phyloP scores from a whole-genome alignment of 768 basidiomycete genomes.

The Termitomyces sp. region DNA sequence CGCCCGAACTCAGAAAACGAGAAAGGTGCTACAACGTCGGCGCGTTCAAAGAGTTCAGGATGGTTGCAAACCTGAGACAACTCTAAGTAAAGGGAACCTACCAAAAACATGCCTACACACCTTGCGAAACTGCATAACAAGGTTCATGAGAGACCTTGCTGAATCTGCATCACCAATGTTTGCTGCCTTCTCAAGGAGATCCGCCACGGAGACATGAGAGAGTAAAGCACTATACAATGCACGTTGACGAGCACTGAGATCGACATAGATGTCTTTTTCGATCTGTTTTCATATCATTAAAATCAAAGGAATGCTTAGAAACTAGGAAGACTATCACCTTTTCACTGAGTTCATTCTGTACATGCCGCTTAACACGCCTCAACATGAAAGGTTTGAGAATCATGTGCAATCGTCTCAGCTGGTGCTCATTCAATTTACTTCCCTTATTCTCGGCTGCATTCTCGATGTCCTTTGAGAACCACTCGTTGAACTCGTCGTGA shows the following conservation, averaged over 20 bases:
- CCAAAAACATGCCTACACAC: slow-evolving; percentile 32
- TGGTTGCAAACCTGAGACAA: slow-evolving; percentile 88
- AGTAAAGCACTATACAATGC: slow-evolving; percentile 85
- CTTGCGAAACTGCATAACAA: slow-evolving; percentile 99
- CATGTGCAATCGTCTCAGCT: slow-evolving; percentile 93
- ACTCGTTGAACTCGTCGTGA: slow-evolving; percentile 98
- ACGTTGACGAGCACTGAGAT: slow-evolving; percentile 90
- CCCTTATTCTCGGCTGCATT: slow-evolving; percentile 90
- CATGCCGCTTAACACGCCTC: slow-evolving; percentile 93
- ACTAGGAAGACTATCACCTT: slow-evolving; percentile 54
- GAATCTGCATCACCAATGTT: slow-evolving; percentile 89
- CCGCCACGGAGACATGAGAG: slow-evolving; percentile 91
- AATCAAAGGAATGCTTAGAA: neutral
- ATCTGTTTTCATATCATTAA: slow-evolving; percentile 51
- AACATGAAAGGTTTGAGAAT: slow-evolving; percentile 99
- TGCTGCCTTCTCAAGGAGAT: slow-evolving; percentile 90
- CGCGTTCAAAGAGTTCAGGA: slow-evolving; percentile 95
- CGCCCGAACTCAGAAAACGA: slow-evolving; percentile 83
- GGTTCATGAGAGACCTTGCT: slow-evolving; percentile 94
- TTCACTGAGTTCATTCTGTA: slow-evolving; percentile 99
- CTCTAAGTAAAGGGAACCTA: neutral
- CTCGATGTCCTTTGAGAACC: slow-evolving; percentile 99
- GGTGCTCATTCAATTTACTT: slow-evolving; percentile 90
- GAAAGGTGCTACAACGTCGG: slow-evolving; percentile 91
- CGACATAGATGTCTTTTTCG: slow-evolving; percentile 92